These are phyloP conservation scores for Coemansia sp. DNA, from an alignment of 192 early-diverging fungal genomes.

Conservation along the genomic window DNA sequence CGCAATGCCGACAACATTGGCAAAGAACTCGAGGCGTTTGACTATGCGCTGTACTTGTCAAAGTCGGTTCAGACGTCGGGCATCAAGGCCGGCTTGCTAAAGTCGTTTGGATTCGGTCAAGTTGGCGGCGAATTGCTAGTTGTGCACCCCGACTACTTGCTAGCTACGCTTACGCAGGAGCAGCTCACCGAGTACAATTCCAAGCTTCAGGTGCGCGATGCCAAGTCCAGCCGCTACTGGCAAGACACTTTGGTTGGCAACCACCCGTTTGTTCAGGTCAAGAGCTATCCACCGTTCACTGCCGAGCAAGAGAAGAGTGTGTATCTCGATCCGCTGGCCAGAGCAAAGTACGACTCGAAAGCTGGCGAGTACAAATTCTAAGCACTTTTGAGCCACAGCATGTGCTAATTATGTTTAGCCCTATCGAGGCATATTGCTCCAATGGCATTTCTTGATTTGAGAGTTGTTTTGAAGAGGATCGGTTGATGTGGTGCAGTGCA, in stretches of 20 bases:
- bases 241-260: conserved; percentile 29
- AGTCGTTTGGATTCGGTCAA: conserved; percentile 68
- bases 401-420: no score
- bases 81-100: conserved; percentile 61
- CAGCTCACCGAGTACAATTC: conserved; percentile 11
- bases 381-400: no score
- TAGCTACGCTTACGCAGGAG: conserved; percentile 23
- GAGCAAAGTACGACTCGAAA: no score
- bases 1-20: conserved; percentile 60
- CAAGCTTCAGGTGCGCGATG: neutral
- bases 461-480: no score
- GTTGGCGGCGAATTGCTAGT: conserved; percentile 63
- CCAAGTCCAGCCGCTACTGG: conserved; percentile 10
- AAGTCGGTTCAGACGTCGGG: conserved; percentile 62
- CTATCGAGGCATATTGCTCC: no score
- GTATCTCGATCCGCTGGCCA: no score
- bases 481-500: no score
- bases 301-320: no score
- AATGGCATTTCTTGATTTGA: no score
- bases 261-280: conserved; percentile 25
- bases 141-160: conserved; percentile 61
- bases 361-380: no score
- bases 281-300: conserved; percentile 16
- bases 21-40: conserved; percentile 66
- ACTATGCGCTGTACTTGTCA: conserved; percentile 80